Percentiles rank a stretch among this genome's conserved stretches.
Evolutionary conservation across 1,139 yeast species (phyloP).

Genomic region (Yamadazyma spencermartinsiae): DNA sequence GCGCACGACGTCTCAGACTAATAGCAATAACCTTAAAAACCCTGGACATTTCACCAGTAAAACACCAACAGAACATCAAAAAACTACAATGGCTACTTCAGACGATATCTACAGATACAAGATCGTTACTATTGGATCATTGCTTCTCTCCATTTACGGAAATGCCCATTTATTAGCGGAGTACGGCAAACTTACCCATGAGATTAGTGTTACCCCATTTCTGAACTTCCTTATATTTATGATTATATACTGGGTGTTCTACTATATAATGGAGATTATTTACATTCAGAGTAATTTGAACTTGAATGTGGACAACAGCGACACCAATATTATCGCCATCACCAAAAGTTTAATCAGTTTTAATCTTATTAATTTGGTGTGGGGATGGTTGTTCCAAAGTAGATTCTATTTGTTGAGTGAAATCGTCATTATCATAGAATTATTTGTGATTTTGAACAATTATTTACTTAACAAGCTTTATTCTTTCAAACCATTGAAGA

Average conservation of each 20-base stretch:
- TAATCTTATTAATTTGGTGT: conserved; percentile 57
- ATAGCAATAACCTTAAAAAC: conserved; percentile 1
- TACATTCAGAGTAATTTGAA: conserved; percentile 41
- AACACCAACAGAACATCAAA: background rate
- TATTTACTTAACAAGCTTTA: conserved; percentile 65
- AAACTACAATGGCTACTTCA: conserved; percentile 4
- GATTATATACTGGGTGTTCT: conserved; percentile 57
- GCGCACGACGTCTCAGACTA: background rate
- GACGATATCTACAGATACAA: conserved; percentile 29
- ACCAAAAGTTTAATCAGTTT: conserved; percentile 56
- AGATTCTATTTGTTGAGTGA: conserved; percentile 58
- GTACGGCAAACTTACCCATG: conserved; percentile 37
- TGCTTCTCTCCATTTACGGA: conserved; percentile 54
- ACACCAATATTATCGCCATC: conserved; percentile 13
- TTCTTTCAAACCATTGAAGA: conserved; percentile 47
- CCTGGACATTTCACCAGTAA: background rate
- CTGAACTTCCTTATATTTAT: conserved; percentile 56
- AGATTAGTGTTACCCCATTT: conserved; percentile 63
- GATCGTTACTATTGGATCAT: conserved; percentile 49
- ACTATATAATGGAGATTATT: conserved; percentile 51
- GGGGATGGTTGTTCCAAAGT: conserved; percentile 62
- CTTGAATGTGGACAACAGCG: conserved; percentile 23
- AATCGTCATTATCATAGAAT: conserved; percentile 50
- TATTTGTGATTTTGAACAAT: conserved; percentile 55
- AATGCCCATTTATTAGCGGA: conserved; percentile 56